phyloP scores from a whole-genome alignment of 2,329 filamentous ascomycete species.

The Ascochyta clinopodiicola region DNA sequence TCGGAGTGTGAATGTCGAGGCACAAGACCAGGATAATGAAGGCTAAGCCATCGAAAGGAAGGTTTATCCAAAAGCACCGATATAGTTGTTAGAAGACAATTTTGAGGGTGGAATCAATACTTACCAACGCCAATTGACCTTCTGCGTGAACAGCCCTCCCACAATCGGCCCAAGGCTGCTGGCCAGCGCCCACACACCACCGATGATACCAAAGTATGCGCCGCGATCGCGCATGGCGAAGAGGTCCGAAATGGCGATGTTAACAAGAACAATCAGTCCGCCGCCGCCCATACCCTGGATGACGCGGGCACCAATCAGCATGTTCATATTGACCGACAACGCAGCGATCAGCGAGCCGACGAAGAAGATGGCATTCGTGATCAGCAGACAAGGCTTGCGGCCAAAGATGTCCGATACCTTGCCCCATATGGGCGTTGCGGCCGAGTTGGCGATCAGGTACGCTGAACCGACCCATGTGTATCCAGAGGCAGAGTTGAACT shows the following conservation, averaged over 20 bases:
- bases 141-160: slow-evolving; percentile 70
- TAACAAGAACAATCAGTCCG: slow-evolving; percentile 68
- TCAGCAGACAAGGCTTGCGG: slow-evolving; percentile 66
- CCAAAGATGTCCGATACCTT: slow-evolving; percentile 73
- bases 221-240: slow-evolving; percentile 66
- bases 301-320: slow-evolving; percentile 67
- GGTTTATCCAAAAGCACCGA: slow-evolving; percentile 66
- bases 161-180: slow-evolving; percentile 70
- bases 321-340: slow-evolving; percentile 63
- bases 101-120: too few species aligned
- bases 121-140: slow-evolving; percentile 64
- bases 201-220: slow-evolving; percentile 69
- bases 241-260: slow-evolving; percentile 69
- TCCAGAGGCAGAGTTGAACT: slow-evolving; percentile 58
- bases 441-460: slow-evolving; percentile 58
- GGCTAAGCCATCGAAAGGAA: slow-evolving; percentile 66
- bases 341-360: slow-evolving; percentile 67
- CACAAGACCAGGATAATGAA: slow-evolving; percentile 65
- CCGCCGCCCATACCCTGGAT: slow-evolving; percentile 70
- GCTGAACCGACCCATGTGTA: slow-evolving; percentile 63
- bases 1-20: slow-evolving; percentile 71
- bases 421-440: slow-evolving; percentile 64
- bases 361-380: slow-evolving; percentile 68
- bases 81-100: background rate
- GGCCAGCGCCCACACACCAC: slow-evolving; percentile 71